These are phyloP conservation scores for Kwoniella shandongensis DNA, from an alignment of 768 basidiomycete genomes.

Conservation along the genomic window DNA sequence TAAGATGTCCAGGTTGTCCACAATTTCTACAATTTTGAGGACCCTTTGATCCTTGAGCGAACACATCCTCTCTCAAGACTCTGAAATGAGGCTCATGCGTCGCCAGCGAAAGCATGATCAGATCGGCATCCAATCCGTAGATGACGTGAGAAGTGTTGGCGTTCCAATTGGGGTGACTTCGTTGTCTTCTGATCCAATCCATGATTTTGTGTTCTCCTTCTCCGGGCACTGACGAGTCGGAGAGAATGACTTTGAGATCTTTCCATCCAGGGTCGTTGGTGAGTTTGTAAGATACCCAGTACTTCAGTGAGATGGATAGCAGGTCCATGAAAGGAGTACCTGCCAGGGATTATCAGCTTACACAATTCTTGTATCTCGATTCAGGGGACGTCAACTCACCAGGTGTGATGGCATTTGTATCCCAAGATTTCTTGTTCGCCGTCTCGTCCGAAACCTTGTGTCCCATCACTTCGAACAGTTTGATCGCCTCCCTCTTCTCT, in stretches of 20 bases:
- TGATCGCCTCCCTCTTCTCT: constrained; percentile 75
- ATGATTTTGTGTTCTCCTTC: constrained; percentile 99
- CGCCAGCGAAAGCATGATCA: constrained; percentile 96
- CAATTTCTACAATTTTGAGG: constrained; percentile 82
- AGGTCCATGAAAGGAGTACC: constrained; percentile 95
- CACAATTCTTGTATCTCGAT: neutral
- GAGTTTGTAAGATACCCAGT: constrained; percentile 95
- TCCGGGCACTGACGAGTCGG: constrained; percentile 94
- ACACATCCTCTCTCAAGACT: constrained; percentile 97
- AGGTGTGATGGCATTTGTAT: constrained; percentile 97
- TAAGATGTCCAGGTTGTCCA: constrained; percentile 91
- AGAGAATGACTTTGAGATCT: constrained; percentile 91
- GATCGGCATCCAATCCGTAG: constrained; percentile 98
- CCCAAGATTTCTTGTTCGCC: constrained; percentile 84
- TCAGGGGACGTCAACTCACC: constrained; percentile 55
- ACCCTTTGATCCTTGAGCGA: constrained; percentile 71
- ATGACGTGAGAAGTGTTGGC: constrained; percentile 96
- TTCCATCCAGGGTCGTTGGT: constrained; percentile 96
- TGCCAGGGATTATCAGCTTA: constrained; percentile 14
- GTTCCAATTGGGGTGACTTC: constrained; percentile 82
- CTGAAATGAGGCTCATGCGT: constrained; percentile 98
- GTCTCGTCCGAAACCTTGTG: constrained; percentile 74
- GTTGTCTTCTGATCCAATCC: constrained; percentile 92
- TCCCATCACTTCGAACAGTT: constrained; percentile 96
- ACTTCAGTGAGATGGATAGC: constrained; percentile 79